Base-by-base conservation (phyloP, 2,329 filamentous ascomycete species). In the Aspergillus fumigatus region DNA sequence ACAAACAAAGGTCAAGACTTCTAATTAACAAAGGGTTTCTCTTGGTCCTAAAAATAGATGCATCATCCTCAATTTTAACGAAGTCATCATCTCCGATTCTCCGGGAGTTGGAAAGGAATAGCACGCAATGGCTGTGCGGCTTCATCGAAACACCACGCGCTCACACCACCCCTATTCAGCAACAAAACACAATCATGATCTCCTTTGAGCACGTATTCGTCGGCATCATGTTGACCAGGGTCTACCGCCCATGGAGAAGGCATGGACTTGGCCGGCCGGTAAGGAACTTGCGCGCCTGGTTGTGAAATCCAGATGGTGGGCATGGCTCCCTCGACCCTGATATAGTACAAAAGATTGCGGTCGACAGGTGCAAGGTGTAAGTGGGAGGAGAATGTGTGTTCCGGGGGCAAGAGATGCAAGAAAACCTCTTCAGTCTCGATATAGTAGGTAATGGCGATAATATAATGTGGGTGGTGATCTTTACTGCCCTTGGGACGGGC, bases 141-240 rank as follows among this genome's bases (percentile, higher is more conserved):
- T 51, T 58, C 60, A 47, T 65, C 57, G 53, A 72, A 69, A 43
- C 53, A 63, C 67, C 65, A 71, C 4, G 66, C 55, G 48, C 57
- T 57, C 41, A 62, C 19, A 17, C 61, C 62, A 5, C 29, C 52
- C 8, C 54, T 51, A 54, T 62, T 54, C 4, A 59, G 40, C 47
- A 65, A 48, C 8, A 65, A 49, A 21, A 65, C 51, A 51, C 62
- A 64, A 14, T 55, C 48, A 7, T 53, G 48, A 55, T 69, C 66
- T 3, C 65, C 66, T 25, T 56, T 58, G 21, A 64, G 50, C 21
- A 52, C 43, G n/a, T 51, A 54, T 26, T 35, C 32, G 26, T 48
- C 47, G 4, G 25, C 38, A 48, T 51, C 53, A 41, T 51, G 51
- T 21, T 55, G 56, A 25, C 55, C 51, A n/a, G 52, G 54, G 21